phyloP scores from a whole-genome alignment of 2,329 filamentous ascomycete genomes.

The Aspergillus candidus region DNA sequence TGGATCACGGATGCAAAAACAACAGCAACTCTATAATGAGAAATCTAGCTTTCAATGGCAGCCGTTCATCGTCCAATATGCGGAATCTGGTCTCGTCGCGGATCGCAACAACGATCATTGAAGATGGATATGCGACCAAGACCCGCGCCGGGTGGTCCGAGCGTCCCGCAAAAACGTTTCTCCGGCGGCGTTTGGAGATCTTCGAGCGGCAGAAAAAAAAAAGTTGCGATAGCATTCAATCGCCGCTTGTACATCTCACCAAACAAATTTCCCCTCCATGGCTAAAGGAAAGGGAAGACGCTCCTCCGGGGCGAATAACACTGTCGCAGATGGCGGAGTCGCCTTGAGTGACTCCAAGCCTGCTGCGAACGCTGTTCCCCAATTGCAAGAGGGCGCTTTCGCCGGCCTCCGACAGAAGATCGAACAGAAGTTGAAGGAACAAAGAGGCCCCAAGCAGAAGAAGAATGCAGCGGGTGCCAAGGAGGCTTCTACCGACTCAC shows the following conservation, averaged over 20 bases:
- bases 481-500: slow-evolving; percentile 13
- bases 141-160: too few species aligned
- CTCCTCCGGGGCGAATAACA: slow-evolving; percentile 21
- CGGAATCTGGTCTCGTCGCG: background rate
- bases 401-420: slow-evolving; percentile 38
- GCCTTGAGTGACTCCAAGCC: slow-evolving; percentile 16
- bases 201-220: slow-evolving; percentile 31
- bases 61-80: too few species aligned
- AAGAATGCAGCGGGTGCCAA: slow-evolving; percentile 25
- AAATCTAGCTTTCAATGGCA: too few species aligned
- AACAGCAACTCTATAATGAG: background rate
- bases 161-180: slow-evolving; percentile 16
- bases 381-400: slow-evolving; percentile 35
- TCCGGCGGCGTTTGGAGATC: slow-evolving; percentile 21
- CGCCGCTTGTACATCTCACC: slow-evolving; percentile 16
- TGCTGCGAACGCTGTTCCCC: slow-evolving; percentile 22
- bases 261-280: slow-evolving; percentile 23
- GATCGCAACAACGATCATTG: slow-evolving; percentile 1
- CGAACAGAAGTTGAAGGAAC: slow-evolving; percentile 35
- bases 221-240: slow-evolving; percentile 19
- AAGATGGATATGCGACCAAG: background rate
- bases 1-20: slow-evolving; percentile 8
- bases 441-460: slow-evolving; percentile 27
- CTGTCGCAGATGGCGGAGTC: slow-evolving; percentile 11
- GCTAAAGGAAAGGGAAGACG: slow-evolving; percentile 34